Conservation (phyloP, 1,284 basidiomycete species). For the Anthracocystis walkeri region DNA sequence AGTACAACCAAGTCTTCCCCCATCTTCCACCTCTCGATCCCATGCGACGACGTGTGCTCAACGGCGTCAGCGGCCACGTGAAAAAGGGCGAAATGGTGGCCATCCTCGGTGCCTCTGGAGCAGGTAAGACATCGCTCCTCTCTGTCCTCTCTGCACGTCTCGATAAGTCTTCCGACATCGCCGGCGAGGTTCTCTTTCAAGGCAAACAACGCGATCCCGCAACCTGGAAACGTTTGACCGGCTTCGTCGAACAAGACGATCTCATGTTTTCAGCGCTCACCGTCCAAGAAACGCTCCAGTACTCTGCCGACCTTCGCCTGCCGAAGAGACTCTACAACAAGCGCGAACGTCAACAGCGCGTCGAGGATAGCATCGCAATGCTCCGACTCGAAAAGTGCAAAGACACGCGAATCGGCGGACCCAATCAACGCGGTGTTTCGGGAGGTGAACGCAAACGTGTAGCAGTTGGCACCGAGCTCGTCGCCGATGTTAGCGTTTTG, state of each 20-base stretch:
- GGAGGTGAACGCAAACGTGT: constrained; percentile 60
- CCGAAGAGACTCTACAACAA: constrained; percentile 45
- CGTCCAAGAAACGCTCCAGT: constrained; percentile 54
- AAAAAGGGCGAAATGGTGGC: constrained; percentile 53
- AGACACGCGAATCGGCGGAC: constrained; percentile 50
- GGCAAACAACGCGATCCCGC: constrained; percentile 47
- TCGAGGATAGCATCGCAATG: constrained; percentile 51
- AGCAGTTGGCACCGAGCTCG: constrained; percentile 45
- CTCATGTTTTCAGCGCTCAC: constrained; percentile 53
- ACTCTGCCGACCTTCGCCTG: constrained; percentile 53
- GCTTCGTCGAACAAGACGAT: constrained; percentile 62
- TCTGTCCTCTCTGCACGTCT: constrained; percentile 56
- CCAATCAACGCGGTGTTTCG: constrained; percentile 52
- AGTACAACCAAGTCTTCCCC: constrained; percentile 36
- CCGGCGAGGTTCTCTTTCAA: constrained; percentile 46
- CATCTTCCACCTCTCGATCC: constrained; percentile 44
- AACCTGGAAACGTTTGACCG: constrained; percentile 56
- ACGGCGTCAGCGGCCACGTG: constrained; percentile 48
- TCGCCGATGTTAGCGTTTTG: constrained; percentile 48
- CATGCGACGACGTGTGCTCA: constrained; percentile 41
- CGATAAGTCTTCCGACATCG: constrained; percentile 45
- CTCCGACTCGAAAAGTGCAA: constrained; percentile 51
- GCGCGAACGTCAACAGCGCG: constrained; percentile 46
- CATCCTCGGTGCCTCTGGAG: constrained; percentile 58
- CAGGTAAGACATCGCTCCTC: constrained; percentile 59